phyloP scores from a whole-genome alignment of 306 rosid genomes.

The Vigna trinervia region DNA sequence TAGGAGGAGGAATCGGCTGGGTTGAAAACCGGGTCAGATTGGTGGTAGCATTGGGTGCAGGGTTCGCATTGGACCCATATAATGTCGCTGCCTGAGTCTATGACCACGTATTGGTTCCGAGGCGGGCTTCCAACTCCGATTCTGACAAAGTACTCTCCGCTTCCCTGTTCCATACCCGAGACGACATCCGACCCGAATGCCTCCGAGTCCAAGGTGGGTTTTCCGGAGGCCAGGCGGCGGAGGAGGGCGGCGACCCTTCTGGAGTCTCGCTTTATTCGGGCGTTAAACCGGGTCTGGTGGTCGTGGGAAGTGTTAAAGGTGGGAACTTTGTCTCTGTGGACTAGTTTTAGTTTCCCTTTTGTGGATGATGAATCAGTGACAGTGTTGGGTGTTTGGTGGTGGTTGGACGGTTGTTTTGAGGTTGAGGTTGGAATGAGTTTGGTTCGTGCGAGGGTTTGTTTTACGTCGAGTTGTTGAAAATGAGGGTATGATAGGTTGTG shows the following conservation, averaged over 20 bases:
- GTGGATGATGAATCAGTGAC: not conserved
- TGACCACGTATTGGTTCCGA: slow-evolving; percentile 82
- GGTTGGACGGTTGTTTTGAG: slow-evolving; percentile 22
- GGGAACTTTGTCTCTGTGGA: slow-evolving; percentile 72
- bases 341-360: slow-evolving; percentile 60
- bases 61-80: slow-evolving; percentile 99
- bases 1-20: slow-evolving; percentile 77
- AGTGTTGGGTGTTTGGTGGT: slow-evolving; percentile 2
- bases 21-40: slow-evolving; percentile 91
- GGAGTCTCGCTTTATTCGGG: slow-evolving; percentile 69
- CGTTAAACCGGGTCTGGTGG: slow-evolving; percentile 49
- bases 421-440: not conserved
- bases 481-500: slow-evolving; percentile 47
- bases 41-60: slow-evolving; percentile 79
- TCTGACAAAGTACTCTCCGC: slow-evolving; percentile 88
- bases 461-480: slow-evolving; percentile 50
- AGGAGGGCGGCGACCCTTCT: slow-evolving; percentile 59
- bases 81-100: slow-evolving; percentile 92
- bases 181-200: slow-evolving; percentile 87
- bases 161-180: slow-evolving; percentile 93
- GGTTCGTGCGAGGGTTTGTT: slow-evolving; percentile 40
- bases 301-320: slow-evolving; percentile 12
- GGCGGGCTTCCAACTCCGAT: slow-evolving; percentile 93
- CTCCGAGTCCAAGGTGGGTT: slow-evolving; percentile 29
- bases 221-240: slow-evolving; percentile 49